Conservation (phyloP, 2,329 filamentous ascomycete species). For the Helminthosporium solani region DNA sequence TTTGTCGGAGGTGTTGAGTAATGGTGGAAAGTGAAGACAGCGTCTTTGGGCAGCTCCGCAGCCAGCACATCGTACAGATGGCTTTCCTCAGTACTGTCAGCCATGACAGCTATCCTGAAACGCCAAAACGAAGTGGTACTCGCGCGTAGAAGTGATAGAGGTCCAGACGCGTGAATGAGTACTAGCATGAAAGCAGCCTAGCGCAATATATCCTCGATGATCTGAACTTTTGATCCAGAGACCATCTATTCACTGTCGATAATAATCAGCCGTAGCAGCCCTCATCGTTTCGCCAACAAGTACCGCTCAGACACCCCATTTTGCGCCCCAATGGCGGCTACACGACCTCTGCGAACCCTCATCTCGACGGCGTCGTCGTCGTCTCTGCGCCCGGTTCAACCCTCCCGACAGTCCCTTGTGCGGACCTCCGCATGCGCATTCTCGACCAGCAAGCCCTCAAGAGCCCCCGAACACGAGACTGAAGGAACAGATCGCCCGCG, state of each 20-base stretch:
- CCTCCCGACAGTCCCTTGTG: slow-evolving; percentile 25
- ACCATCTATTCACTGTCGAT: background rate
- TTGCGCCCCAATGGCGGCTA: slow-evolving; percentile 50
- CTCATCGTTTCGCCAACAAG: background rate
- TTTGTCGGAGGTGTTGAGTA: slow-evolving; percentile 79
- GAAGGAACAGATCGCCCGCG: slow-evolving; percentile 43
- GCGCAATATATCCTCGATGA: slow-evolving; percentile 21
- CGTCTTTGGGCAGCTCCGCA: slow-evolving; percentile 53
- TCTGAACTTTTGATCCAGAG: slow-evolving; percentile 20
- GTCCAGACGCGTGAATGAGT: slow-evolving; percentile 3
- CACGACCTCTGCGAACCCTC: slow-evolving; percentile 43
- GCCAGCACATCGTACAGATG: slow-evolving; percentile 50
- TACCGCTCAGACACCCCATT: slow-evolving; percentile 1
- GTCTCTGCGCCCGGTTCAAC: slow-evolving; percentile 27
- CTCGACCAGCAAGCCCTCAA: slow-evolving; percentile 26
- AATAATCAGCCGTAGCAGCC: no score
- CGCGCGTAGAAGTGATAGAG: slow-evolving; percentile 8
- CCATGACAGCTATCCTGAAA: slow-evolving; percentile 21
- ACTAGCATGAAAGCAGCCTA: slow-evolving; percentile 10
- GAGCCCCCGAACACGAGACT: slow-evolving; percentile 32
- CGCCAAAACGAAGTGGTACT: background rate
- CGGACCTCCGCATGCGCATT: slow-evolving; percentile 42
- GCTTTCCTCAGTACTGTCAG: slow-evolving; percentile 19
- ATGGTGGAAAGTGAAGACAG: slow-evolving; percentile 74
- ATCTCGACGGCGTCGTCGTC: slow-evolving; percentile 26